These are phyloP conservation scores for Collybia nuda DNA, from an alignment of 768 basidiomycete genomes.

Conservation along the genomic window DNA sequence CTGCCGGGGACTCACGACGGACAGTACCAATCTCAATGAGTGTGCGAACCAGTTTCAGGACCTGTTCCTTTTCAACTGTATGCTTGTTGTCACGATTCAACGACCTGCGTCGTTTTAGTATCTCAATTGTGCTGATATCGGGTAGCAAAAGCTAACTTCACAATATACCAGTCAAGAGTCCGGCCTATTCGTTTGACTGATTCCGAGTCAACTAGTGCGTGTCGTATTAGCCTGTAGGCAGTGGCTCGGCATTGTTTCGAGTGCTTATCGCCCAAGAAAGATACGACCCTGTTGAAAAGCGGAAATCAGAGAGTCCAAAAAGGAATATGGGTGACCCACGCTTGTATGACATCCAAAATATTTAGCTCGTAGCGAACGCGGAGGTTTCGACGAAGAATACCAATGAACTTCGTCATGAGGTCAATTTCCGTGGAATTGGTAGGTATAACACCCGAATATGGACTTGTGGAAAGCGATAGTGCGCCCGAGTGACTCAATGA, in stretches of 20 bases:
- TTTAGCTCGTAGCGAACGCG: conserved; percentile 78
- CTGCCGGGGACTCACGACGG: conserved; percentile 42
- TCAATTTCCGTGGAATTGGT: conserved; percentile 43
- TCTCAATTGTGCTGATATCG: not conserved
- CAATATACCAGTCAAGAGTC: conserved; percentile 82
- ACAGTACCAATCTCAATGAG: conserved; percentile 77
- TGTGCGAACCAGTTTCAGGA: conserved; percentile 82
- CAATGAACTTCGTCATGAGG: conserved; percentile 64
- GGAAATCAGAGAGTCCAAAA: not conserved
- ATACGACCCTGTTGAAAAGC: conserved; percentile 60
- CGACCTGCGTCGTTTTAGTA: conserved; percentile 47
- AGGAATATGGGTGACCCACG: conserved; percentile 47
- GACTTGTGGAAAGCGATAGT: conserved; percentile 26
- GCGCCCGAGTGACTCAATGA: conserved; percentile 40
- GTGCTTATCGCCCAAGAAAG: conserved; percentile 72
- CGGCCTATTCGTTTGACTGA: conserved; percentile 64
- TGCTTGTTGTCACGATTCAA: conserved; percentile 83
- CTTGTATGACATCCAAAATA: conserved; percentile 66
- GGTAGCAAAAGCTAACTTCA: conserved; percentile 59
- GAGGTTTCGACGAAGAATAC: conserved; percentile 65
- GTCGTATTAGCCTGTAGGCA: conserved; percentile 82
- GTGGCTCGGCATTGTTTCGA: conserved; percentile 76
- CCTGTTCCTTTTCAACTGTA: conserved; percentile 88
- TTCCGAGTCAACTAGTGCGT: conserved; percentile 71
- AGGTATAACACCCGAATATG: conserved; percentile 33